Percentiles rank a stretch among this genome's conserved stretches.
Evolutionary conservation across 441 rosid species (phyloP).

Genomic region (Melastoma candidum): DNA sequence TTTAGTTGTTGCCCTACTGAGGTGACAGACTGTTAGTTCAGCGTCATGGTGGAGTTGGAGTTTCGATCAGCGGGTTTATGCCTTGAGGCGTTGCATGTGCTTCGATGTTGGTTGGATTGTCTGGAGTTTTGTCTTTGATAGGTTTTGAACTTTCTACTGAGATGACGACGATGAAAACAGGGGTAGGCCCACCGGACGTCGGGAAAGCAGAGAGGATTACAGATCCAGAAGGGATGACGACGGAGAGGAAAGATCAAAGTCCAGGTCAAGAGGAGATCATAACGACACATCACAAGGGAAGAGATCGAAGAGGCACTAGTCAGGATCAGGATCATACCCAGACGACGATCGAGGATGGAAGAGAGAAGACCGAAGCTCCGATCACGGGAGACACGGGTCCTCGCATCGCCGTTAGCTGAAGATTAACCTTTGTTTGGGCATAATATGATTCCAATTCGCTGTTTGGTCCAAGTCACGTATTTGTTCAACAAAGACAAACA

Average conservation of each 20-base stretch:
- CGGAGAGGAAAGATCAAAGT: neutral
- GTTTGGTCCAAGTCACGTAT: too few species aligned
- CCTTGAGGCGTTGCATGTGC: too few species aligned
- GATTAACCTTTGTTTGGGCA: too few species aligned
- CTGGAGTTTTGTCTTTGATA: too few species aligned
- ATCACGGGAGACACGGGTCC: slow-evolving; percentile 24
- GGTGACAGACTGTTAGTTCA: neutral
- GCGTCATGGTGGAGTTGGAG: too few species aligned
- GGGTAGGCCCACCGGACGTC: slow-evolving; percentile 17
- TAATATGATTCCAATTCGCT: too few species aligned
- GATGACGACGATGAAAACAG: slow-evolving; percentile 10
- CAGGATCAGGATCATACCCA: slow-evolving; percentile 21
- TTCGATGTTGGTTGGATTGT: too few species aligned
- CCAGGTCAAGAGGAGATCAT: neutral
- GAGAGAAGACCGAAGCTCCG: slow-evolving; percentile 20
- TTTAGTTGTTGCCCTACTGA: neutral
- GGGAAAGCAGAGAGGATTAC: slow-evolving; percentile 20
- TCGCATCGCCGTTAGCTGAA: slow-evolving; percentile 11
- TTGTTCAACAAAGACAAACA: too few species aligned
- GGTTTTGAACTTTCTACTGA: neutral
- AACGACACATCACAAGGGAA: slow-evolving; percentile 22
- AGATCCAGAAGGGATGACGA: slow-evolving; percentile 10
- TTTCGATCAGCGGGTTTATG: too few species aligned
- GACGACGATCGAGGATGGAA: slow-evolving; percentile 28
- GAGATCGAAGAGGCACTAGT: slow-evolving; percentile 21